Base-by-base conservation (phyloP, 1,284 basidiomycete genomes). In the Marasmius oreades region DNA sequence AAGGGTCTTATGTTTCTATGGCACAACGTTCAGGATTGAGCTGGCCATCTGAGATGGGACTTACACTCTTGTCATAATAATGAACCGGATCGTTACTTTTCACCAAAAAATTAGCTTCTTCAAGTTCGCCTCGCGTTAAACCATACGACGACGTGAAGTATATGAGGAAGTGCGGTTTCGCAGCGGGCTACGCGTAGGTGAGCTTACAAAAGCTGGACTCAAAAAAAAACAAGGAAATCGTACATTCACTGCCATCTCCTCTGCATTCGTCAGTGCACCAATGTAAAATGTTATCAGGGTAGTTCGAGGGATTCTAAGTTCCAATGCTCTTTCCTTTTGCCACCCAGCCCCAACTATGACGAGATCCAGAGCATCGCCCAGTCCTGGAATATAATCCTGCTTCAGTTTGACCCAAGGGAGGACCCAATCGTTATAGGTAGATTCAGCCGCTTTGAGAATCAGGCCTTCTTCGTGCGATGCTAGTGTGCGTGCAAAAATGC, bases 321-420 rank as follows among this genome's bases (percentile, higher is more conserved):
- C 86, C 47, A 90, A 73, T 3, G 80, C 93, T 8, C 93, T 78
- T 36, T 88, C 80, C 62, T 85, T 85, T 59, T 92, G 87, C 90
- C 91, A 93, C 0, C 80, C 74, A 12, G 86, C 91, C 1, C 84
- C 93, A 23, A 95, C 67, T 20, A 94, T 67, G 0, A 85, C 84
- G 51, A 95, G 77, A 67, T 95, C 92, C 12, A 93, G 66, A 11
- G 81, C 80, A 68, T 96, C 93, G 0, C 92, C 92, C 45, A 88
- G 77, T 1, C 87, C 87, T 0, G 84, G 82, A 37, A 96, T 91
- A 62, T 94, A 95, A 67, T 95, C 93, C 66, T 79, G 83, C 75
- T 90, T 88, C 47, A 93, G 79, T 75, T 95, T 94, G 46, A 92
- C 84, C 91, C 92, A 94, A 18, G 83, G 86, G 51, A 75, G 69